A percentile compares a stretch with the other conserved stretches of the same genome.
Conservation (phyloP, 164 flowering plant genomes). For the Macadamia tetraphylla region DNA sequence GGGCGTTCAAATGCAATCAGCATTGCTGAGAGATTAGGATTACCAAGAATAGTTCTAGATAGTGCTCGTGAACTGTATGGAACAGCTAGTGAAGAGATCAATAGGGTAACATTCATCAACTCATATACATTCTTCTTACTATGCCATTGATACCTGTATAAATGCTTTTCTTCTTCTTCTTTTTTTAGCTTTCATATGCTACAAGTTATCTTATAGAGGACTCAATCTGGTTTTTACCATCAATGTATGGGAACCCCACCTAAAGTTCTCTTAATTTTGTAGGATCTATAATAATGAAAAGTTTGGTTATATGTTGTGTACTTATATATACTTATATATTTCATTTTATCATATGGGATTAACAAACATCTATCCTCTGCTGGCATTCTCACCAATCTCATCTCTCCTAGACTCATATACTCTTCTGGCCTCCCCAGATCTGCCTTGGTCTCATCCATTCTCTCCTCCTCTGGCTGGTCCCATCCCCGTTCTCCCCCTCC, state of each 20-base stretch:
- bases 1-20: conserved; percentile 95
- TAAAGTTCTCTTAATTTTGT: neutral
- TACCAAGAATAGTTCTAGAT: conserved; percentile 49
- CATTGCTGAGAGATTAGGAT: conserved; percentile 79
- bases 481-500: too few relatives aligned
- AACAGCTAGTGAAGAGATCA: conserved; percentile 77
- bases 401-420: too few relatives aligned
- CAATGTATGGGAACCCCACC: neutral
- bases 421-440: too few relatives aligned
- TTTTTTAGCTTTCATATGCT: too few relatives aligned
- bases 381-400: too few relatives aligned
- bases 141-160: neutral
- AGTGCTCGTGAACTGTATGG: conserved; percentile 80
- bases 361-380: too few relatives aligned
- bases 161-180: too few relatives aligned
- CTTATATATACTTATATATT: too few relatives aligned
- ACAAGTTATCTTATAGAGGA: too few relatives aligned
- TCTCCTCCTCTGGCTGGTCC: too few relatives aligned
- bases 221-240: neutral
- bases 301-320: neutral
- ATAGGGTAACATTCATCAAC: conserved; percentile 48
- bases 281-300: neutral
- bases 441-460: too few relatives aligned
- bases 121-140: neutral
- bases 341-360: too few relatives aligned